phyloP scores from a whole-genome alignment of 352 stramenopile genomes.

The Pythium apleroticum region DNA sequence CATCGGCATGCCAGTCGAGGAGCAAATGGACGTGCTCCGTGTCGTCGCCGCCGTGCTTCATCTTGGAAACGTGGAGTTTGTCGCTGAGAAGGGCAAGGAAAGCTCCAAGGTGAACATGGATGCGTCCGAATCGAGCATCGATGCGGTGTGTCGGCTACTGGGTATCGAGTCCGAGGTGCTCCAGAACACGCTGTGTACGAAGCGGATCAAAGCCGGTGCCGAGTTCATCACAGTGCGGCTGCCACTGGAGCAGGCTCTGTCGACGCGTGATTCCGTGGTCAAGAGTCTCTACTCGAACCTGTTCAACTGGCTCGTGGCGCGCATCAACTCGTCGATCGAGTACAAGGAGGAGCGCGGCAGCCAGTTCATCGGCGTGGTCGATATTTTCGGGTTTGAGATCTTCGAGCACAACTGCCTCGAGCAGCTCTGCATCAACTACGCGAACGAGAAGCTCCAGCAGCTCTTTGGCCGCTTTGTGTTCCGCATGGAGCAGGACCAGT shows the following conservation, averaged over 20 bases:
- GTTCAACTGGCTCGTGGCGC: slow-evolving; percentile 94
- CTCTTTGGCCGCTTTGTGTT: slow-evolving; percentile 83
- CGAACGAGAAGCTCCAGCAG: slow-evolving; percentile 88
- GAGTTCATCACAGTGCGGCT: slow-evolving; percentile 80
- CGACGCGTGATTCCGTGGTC: slow-evolving; percentile 81
- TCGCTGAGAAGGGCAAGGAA: slow-evolving; percentile 67
- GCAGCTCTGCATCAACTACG: slow-evolving; percentile 89
- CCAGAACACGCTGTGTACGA: slow-evolving; percentile 66
- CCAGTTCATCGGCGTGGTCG: slow-evolving; percentile 89
- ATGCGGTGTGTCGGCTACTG: slow-evolving; percentile 80
- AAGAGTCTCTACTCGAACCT: slow-evolving; percentile 89
- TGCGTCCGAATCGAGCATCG: slow-evolving; percentile 51
- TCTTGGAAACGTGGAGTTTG: slow-evolving; percentile 86
- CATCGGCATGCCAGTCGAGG: slow-evolving; percentile 73
- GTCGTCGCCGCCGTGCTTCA: slow-evolving; percentile 85
- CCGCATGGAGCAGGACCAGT: slow-evolving; percentile 85
- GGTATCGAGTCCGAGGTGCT: slow-evolving; percentile 59
- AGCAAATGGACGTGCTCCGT: slow-evolving; percentile 81
- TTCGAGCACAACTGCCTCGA: slow-evolving; percentile 92
- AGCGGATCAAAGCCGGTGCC: slow-evolving; percentile 74
- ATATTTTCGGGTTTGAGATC: slow-evolving; percentile 92
- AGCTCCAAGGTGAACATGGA: slow-evolving; percentile 58
- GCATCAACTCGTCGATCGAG: slow-evolving; percentile 92
- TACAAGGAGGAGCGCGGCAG: slow-evolving; percentile 65
- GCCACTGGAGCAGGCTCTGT: slow-evolving; percentile 60